Percentiles rank a stretch among this genome's conserved stretches.
Evolutionary conservation across 371 early-diverging fungal species (phyloP).

Genomic region (Apophysomyces sp.): DNA sequence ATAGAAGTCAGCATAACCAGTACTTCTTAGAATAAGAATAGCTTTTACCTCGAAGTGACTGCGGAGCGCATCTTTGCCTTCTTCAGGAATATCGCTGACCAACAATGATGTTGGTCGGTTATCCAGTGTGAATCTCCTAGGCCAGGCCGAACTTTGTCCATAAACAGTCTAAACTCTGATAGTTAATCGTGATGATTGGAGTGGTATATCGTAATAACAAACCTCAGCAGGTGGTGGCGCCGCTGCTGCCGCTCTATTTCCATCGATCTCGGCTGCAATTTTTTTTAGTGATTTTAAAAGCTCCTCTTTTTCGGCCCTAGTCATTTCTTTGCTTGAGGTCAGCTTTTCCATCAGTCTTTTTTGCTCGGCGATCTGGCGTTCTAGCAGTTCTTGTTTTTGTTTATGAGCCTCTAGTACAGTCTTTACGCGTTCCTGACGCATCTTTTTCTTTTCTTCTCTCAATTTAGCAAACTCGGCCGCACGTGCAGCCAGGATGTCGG

Average conservation of each 20-base stretch:
- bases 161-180: constrained; percentile 24
- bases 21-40: background rate
- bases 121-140: constrained; percentile 52
- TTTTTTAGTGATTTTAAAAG: constrained; percentile 44
- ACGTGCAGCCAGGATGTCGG: constrained; percentile 38
- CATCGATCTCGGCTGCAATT: constrained; percentile 33
- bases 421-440: constrained; percentile 54
- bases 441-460: constrained; percentile 31
- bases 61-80: constrained; percentile 43
- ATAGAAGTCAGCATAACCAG: background rate
- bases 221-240: constrained; percentile 2
- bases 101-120: constrained; percentile 69
- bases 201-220: background rate
- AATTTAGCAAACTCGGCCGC: constrained; percentile 36
- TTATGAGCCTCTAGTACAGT: constrained; percentile 55
- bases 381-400: constrained; percentile 54
- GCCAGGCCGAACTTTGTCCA: constrained; percentile 52
- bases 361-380: constrained; percentile 55
- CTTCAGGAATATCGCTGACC: constrained; percentile 51
- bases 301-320: constrained; percentile 50
- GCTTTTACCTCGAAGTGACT: constrained; percentile 61
- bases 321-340: constrained; percentile 45
- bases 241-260: constrained; percentile 8
- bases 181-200: too few species aligned
- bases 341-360: constrained; percentile 58